These are phyloP conservation scores for Hypoxylon sp. DNA, from an alignment of 2,329 filamentous ascomycete genomes.

Conservation along the genomic window DNA sequence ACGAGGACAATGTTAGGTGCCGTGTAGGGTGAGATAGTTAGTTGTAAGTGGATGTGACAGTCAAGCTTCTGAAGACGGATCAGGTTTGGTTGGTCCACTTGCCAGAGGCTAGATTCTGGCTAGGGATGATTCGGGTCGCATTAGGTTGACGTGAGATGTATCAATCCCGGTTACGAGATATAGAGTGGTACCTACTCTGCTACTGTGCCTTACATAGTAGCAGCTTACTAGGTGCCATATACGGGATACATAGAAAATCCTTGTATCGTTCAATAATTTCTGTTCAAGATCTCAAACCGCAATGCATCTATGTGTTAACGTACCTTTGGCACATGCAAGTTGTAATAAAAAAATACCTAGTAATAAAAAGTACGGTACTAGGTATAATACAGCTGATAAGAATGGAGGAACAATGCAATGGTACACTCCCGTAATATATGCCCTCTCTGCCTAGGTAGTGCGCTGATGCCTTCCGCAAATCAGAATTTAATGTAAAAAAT, in stretches of 20 bases:
- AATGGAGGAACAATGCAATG: not conserved
- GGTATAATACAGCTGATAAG: not conserved
- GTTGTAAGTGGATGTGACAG: slow-evolving; percentile 37
- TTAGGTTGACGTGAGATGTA: slow-evolving; percentile 35
- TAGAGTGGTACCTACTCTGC: not conserved
- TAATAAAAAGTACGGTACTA: not conserved
- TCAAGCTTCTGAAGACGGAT: slow-evolving; percentile 38
- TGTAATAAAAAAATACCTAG: too few relatives aligned
- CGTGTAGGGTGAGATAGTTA: slow-evolving; percentile 37
- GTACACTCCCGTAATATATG: not conserved
- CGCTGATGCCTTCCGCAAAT: slow-evolving; percentile 40
- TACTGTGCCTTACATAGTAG: too few relatives aligned
- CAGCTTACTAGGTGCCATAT: too few relatives aligned
- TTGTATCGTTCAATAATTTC: not conserved
- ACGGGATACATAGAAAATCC: too few relatives aligned
- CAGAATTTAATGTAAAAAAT: slow-evolving; percentile 34
- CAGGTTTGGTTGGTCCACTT: slow-evolving; percentile 28
- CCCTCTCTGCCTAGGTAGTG: slow-evolving; percentile 11
- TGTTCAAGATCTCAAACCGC: not conserved
- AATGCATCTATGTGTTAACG: slow-evolving; percentile 6
- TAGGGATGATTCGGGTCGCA: slow-evolving; percentile 35
- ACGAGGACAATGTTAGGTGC: slow-evolving; percentile 40
- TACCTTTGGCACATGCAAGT: too few relatives aligned
- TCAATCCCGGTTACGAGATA: not conserved
- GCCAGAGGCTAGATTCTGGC: slow-evolving; percentile 23